Evolutionary conservation across 2,329 filamentous ascomycete genomes (phyloP), one percentile per base, ranked within the genome.

Genomic region (Cercospora sesami): DNA sequence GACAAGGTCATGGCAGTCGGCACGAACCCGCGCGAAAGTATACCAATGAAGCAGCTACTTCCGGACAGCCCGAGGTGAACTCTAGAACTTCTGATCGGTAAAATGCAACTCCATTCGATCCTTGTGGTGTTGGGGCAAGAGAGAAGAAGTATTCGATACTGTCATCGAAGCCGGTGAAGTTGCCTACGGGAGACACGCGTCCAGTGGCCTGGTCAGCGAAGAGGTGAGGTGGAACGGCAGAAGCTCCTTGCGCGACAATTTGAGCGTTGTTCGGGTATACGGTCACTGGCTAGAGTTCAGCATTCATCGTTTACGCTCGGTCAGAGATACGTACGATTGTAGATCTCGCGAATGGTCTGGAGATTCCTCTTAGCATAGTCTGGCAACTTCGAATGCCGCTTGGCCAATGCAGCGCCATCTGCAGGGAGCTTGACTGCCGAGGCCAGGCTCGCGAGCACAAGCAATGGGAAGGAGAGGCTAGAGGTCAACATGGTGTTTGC

Each of bases 141-240:
- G 80, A 80, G 68, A 83, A 82, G 70, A 83, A 83, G 72, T 82
- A 82, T 73, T 82, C 81, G 64, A 81, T 80, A 33, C 78, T 80
- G 60, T 82, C 79, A 26, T 80, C 75, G 64, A 82, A 82, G n/a
- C 79, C 78, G 6, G 73, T 75, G 70, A 83, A 83, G 59, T 81
- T 79, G 65, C 82, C 82, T 4, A 83, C 73, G 2, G 81, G 81
- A 8, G 78, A 75, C 59, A 83, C 78, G 2, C 81, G 75, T 21
- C 81, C 81, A 5, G 74, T 76, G 9, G 80, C 80, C 18, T 81
- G 71, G 9, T 75, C 63, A 66, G 72, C 74, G 73, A 83, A 83
- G 39, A 83, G 77, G 3, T 79, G 78, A 7, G 75, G 67, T 1
- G 81, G 81, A 2, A 83, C 78, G 28, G 73, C 78, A 0, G 72